Evolutionary conservation across 495 filamentous ascomycete genomes (phyloP), one percentile per base, ranked within the genome.

Genomic region (Cairneyella variabilis): DNA sequence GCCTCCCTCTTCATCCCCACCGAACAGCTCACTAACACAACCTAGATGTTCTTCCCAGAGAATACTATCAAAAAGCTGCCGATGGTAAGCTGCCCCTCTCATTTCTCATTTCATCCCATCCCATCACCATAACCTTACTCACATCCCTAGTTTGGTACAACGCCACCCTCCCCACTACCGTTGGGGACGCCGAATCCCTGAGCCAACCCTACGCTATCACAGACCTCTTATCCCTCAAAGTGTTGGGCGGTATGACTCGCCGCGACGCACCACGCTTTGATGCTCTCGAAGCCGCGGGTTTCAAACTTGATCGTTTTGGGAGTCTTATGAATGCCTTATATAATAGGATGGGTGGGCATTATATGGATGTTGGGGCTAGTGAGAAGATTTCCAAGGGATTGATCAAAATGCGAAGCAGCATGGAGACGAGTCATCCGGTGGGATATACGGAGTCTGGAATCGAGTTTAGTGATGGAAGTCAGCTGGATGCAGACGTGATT

Each of bases 261-360:
- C 4, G 10, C 4, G 37, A 52, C 23, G 12, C 37, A 10, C 28
- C 45, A 12, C 25, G 51, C 7, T 53, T 37, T 25, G 27, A 53
- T 37, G 25, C 40, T 9, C 41, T 53, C 10, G 51, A 53, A 22
- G 12, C 23, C 9, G 51, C 42, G 3, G 51, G 51, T 4, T 53
- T 53, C 34, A 45, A 23, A 25, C 11, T 53, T 17, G 50, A 66
- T 34, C 63, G 63, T 0, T 36, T 54, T 12, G 57, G 40, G 0
- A 20, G 48, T 17, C 9, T 70, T 9, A 34, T 40, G 40, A 52
- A 68, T 38, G 17, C 62, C 28, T 17, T 70, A 9, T 7, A 53
- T 7, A 66, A 64, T 47, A 56, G 65, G 1, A 57, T 40, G 9
- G 68, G 68, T 1, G 71, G 72, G 1, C 68, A 71, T 37, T 66